phyloP scores from a whole-genome alignment of 2,329 filamentous ascomycete genomes.

The Mycosphaerella sp. region DNA sequence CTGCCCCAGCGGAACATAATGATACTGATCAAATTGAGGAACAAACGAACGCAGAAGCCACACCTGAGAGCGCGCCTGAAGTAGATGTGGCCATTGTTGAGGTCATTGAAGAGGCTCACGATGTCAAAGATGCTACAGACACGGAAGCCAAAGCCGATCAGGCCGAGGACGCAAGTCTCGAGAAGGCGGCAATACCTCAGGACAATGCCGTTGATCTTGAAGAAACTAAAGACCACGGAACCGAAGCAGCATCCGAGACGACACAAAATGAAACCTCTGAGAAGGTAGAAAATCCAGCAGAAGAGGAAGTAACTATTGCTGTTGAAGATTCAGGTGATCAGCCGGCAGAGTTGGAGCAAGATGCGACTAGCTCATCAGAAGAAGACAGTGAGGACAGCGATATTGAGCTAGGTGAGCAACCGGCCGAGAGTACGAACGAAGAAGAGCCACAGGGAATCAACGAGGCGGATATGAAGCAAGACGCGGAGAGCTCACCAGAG shows the following conservation, averaged over 20 bases:
- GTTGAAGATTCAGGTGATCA: neutral
- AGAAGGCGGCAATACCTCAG: neutral
- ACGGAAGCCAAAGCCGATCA: neutral
- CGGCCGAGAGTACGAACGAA: too few relatives aligned
- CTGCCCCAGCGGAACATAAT: neutral
- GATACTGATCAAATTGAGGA: neutral
- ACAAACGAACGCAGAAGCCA: neutral
- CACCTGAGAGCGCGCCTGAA: neutral
- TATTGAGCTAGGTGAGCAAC: too few relatives aligned
- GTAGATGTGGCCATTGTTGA: neutral
- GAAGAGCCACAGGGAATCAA: too few relatives aligned
- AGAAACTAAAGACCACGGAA: neutral
- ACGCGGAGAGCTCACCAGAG: too few relatives aligned
- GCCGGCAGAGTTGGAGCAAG: neutral
- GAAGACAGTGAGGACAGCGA: neutral
- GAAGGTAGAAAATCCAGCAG: neutral
- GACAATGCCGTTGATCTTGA: conserved; percentile 6
- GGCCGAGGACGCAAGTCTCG: neutral
- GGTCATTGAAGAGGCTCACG: neutral
- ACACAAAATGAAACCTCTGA: neutral
- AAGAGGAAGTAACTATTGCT: neutral
- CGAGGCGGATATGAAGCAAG: too few relatives aligned
- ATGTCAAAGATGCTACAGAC: neutral
- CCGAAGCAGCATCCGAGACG: neutral
- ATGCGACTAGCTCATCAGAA: neutral